Evolutionary conservation across 257 asterid species (phyloP), one percentile per base, ranked within the genome.

Genomic region (Capsicum baccatum): DNA sequence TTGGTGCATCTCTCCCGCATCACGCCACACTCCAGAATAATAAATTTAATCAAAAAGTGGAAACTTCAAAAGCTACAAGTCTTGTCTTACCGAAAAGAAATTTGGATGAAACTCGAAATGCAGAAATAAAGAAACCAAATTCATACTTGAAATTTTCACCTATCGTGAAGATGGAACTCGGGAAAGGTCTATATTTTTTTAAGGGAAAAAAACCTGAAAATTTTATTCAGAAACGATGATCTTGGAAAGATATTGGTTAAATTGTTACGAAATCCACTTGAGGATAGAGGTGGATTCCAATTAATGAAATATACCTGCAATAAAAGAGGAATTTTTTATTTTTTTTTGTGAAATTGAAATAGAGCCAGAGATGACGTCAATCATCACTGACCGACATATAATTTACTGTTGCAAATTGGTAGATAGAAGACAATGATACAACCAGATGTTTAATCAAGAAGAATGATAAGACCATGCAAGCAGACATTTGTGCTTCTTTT

Each of bases 381-480:
- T 55, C 80, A 17, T 50, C 60, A 63, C 63, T 54, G 59, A 73
- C 33, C 11, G 55, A 69, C 85, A 16, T 35, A 39, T 7, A 83
- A 16, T 37, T 37, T 21, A 80, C 84, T 85, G 79, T n/a, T 2
- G 56, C 47, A 44, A 13, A 66, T 86, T 84, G 86, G 89, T 62
- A 62, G 86, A 57, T 73, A 64, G 35, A 16, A 84, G 79, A 52
- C 73, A 52, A 39, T 39, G 73, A 33, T 21, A 80, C 79, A 86
- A 83, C 42, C 85, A 86, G 91, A 83, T 85, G 85, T 82, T 33
- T 79, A 33, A 82, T 57, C 48, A 70, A 84, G 63, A 63, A 81
- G 17, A 58, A 17, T 58, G 26, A 58, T 58, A 17, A 59, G 78
- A 83, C 79, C 93, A 93, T 92, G 93, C 92, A 89, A 74, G 60